Base-by-base conservation (phyloP, 768 basidiomycete genomes). In the Russula vinacea region DNA sequence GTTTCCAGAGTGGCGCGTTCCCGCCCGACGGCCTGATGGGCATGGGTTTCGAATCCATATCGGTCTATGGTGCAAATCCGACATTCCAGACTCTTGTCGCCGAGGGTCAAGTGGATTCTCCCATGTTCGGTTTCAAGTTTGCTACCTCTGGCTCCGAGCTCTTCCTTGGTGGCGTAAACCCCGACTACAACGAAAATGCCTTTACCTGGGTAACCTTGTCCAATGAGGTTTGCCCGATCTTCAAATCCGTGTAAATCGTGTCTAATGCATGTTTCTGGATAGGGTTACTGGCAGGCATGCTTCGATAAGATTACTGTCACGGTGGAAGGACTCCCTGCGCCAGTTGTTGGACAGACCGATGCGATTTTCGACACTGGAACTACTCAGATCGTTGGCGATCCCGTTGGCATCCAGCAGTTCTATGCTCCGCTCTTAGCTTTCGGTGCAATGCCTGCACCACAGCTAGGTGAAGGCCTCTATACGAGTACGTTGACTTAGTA, bases 101-200 rank as follows among this genome's bases (percentile, higher is more conserved):
- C 16, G 72, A 80, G 51, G 71, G 70, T n/a, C 59, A 62, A 44
- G 70, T 76, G 3, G 61, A 73, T 5, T 65, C 76, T 26, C 68
- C 76, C 51, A 73, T 77, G 65, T 84, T 85, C 64, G 76, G 79
- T 35, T 78, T 86, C 69, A 80, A 81, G 62, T 74, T 85, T 50
- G 69, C 78, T 8, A 22, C 73, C 16, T 70, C 73, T 13, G 77
- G 76, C 32, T 35, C 60, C 0, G 60, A 66, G 42, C 64, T 66
- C n/a, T 62, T 16, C 32, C 17, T 66, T 17, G 64, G 64, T 45
- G 64, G 64, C 2, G 40, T 47, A 22, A 58, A 66, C 24, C 16
- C 32, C 6, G 37, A 6, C 2, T 61, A 42, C 5, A 22, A 44
- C n/a, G 29, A 32, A 0, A 50, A 37, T 33, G 33, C 52, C 55